Conservation (phyloP, 345 rosid genomes). For the Arabis hirsuta region DNA sequence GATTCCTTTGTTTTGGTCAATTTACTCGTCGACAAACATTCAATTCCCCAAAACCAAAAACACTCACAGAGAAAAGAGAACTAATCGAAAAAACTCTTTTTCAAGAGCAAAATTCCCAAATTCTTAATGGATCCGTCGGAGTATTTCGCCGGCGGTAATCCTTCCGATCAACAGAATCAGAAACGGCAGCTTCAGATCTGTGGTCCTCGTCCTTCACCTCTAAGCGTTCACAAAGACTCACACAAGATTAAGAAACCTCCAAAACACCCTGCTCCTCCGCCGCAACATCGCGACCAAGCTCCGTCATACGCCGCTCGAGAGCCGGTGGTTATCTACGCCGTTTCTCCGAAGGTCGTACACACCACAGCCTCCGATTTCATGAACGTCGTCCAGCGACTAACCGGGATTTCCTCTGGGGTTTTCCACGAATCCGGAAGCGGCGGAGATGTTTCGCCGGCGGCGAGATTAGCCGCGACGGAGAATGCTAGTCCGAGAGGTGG, state of each 20-base stretch:
- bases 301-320: slow-evolving; percentile 32
- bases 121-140: slow-evolving; percentile 52
- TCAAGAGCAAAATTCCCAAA: not conserved
- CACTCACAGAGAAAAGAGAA: slow-evolving; percentile 2
- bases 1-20: slow-evolving; percentile 38
- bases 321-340: slow-evolving; percentile 78
- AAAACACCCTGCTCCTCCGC: slow-evolving; percentile 49
- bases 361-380: slow-evolving; percentile 64
- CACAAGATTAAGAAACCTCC: slow-evolving; percentile 72
- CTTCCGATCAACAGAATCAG: slow-evolving; percentile 41
- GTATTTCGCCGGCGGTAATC: slow-evolving; percentile 37
- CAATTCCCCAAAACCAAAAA: slow-evolving; percentile 29
- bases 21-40: slow-evolving; percentile 31
- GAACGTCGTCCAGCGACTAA: slow-evolving; percentile 87
- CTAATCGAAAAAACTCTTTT: not conserved
- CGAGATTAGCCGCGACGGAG: slow-evolving; percentile 77
- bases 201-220: slow-evolving; percentile 80
- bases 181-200: slow-evolving; percentile 59
- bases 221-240: slow-evolving; percentile 65
- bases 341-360: slow-evolving; percentile 84
- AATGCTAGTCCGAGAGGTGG: slow-evolving; percentile 61
- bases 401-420: slow-evolving; percentile 64
- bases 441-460: slow-evolving; percentile 78
- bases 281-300: slow-evolving; percentile 26
- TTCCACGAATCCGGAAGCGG: slow-evolving; percentile 43